phyloP scores from a whole-genome alignment of 176 grass and related monocot genomes.

The Avena sativa region DNA sequence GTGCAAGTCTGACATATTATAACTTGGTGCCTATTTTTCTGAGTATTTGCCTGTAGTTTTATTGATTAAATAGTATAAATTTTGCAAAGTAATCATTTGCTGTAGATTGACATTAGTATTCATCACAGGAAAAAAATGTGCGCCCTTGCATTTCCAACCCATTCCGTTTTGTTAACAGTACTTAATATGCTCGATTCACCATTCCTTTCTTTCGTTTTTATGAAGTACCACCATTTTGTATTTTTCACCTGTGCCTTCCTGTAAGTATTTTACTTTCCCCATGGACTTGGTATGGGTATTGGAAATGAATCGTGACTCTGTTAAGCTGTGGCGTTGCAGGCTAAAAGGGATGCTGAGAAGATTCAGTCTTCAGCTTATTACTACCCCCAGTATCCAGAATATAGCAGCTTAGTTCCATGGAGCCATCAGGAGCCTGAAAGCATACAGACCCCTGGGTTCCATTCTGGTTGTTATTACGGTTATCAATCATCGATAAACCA shows the following conservation, averaged over 20 bases:
- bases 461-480: constrained; percentile 58
- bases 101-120: background rate
- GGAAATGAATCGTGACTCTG: background rate
- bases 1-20: background rate
- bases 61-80: background rate
- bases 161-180: constrained; percentile 27
- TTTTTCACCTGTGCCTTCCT: background rate
- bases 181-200: background rate
- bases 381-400: constrained; percentile 40
- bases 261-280: background rate
- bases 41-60: background rate
- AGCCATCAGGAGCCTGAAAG: constrained; percentile 20
- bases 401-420: constrained; percentile 52
- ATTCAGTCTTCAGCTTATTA: constrained; percentile 41
- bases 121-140: background rate
- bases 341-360: constrained; percentile 57
- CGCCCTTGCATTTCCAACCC: background rate
- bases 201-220: constrained; percentile 34
- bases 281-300: background rate
- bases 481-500: constrained; percentile 60
- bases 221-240: constrained; percentile 17
- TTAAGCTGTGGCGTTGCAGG: constrained; percentile 42
- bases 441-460: constrained; percentile 38
- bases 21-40: background rate
- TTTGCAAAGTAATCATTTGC: background rate